Evolutionary conservation across 768 basidiomycete genomes (phyloP).

Genomic region (Rhodotorula babjevae): DNA sequence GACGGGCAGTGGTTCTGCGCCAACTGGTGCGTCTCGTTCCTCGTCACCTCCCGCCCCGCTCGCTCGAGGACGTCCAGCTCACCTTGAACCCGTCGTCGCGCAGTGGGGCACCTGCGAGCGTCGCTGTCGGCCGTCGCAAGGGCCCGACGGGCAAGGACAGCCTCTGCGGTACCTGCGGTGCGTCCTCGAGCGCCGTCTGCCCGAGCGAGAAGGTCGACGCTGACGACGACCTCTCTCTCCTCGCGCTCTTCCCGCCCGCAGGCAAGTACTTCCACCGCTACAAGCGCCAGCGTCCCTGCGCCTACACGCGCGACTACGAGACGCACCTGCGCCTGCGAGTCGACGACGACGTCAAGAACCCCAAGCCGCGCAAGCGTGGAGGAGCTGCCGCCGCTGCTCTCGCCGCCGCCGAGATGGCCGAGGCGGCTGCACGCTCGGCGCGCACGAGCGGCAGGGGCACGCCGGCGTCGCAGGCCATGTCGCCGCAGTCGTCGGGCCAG

Average conservation of each 20-base stretch:
- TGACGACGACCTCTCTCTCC: neutral
- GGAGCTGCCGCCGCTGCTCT: neutral
- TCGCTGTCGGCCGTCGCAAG: constrained; percentile 78
- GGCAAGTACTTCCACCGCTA: constrained; percentile 89
- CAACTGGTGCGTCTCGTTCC: constrained; percentile 51
- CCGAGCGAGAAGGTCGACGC: neutral
- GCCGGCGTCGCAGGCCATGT: constrained; percentile 16
- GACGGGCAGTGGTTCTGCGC: constrained; percentile 91
- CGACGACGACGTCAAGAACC: neutral
- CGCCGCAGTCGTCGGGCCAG: constrained; percentile 11
- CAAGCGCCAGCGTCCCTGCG: constrained; percentile 70
- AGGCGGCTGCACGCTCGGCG: constrained; percentile 40
- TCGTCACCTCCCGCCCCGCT: no score
- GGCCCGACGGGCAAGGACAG: constrained; percentile 84
- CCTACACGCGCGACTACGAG: constrained; percentile 70
- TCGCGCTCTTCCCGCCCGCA: constrained; percentile 46
- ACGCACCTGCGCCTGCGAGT: constrained; percentile 53
- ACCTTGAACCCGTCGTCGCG: constrained; percentile 42
- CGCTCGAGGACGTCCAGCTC: neutral
- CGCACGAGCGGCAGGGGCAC: neutral
- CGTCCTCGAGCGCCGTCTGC: constrained; percentile 43
- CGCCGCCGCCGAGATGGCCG: constrained; percentile 48
- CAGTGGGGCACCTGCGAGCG: constrained; percentile 72
- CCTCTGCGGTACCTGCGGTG: constrained; percentile 89
- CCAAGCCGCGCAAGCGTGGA: neutral